Base-by-base conservation (phyloP, 345 rosid genomes). In the Gossypium stocksii region DNA sequence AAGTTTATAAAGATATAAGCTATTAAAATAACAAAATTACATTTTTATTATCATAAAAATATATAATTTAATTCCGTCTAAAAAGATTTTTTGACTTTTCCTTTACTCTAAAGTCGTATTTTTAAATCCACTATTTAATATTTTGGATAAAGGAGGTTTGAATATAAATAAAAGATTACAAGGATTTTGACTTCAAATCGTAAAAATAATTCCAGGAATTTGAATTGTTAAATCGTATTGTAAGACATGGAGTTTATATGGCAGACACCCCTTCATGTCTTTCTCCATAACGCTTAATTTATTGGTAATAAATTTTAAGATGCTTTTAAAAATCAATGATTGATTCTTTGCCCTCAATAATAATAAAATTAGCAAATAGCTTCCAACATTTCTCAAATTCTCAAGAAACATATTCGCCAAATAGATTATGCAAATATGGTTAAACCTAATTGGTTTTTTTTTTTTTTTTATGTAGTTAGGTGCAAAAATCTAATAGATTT, bases 31-130 rank as follows among this genome's bases (percentile, higher is more conserved):
- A 34, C 0, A 34, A 4, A 34, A 34, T 34, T 34, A 0, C 0
- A 34, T 34, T 34, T 29, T 34, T 29, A 29, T 4, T 4, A 29
- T 4, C 1, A 34, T 34, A 34, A 34, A 29, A 34, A 0, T 34
- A 34, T 34, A 34, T 4, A 29, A 29, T 29, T 29, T 29, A 29
- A 29, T 29, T 29, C 38, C 5, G 0, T 29, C 6, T 1, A 4
- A 29, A 29, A 29, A 29, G 4, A 29, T 0, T 3, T 29, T 29
- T 0, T 29, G 1, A 29, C 5, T 29, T 29, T 3, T 0, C 1
- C 3, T 6, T 0, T 29, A 29, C 38, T 29, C 6, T 3, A 3
- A 29, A 29, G 5, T 29, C 1, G 6, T 29, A 29, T 4, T 29
- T 29, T 29, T 29, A 1, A 29, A 29, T 29, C 6, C 6, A 0